These are phyloP conservation scores for Quercus suber DNA, from an alignment of 306 rosid species.

Conservation along the genomic window DNA sequence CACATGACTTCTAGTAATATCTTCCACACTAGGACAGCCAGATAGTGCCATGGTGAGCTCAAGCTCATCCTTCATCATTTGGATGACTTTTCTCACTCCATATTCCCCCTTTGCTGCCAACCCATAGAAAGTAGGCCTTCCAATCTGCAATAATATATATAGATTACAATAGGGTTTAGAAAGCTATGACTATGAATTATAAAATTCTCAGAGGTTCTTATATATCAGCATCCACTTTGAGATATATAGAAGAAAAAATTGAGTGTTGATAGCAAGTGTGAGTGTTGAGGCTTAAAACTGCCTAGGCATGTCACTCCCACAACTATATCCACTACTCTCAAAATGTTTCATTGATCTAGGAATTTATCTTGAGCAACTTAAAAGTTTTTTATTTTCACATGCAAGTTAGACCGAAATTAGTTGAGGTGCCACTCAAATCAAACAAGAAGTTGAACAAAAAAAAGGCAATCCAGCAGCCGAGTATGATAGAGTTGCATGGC, in stretches of 20 bases:
- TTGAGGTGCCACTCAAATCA: not conserved
- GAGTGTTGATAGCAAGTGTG: too few species aligned
- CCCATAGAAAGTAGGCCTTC: constrained; percentile 22
- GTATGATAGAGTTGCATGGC: too few species aligned
- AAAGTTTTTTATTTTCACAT: not conserved
- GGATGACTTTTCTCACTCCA: constrained; percentile 48
- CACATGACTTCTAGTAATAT: constrained; percentile 50
- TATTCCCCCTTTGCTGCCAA: constrained; percentile 51
- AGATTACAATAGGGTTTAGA: not conserved
- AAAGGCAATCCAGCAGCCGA: too few species aligned
- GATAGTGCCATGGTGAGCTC: constrained; percentile 57
- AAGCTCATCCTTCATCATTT: constrained; percentile 54
- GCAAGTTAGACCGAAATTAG: not conserved
- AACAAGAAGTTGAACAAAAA: too few species aligned
- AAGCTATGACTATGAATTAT: too few species aligned
- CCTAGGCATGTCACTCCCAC: too few species aligned
- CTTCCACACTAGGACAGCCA: too few species aligned
- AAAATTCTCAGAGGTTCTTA: not conserved
- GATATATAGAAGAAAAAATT: not conserved
- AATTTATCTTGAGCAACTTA: not conserved
- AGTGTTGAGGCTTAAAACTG: too few species aligned
- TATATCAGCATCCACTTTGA: not conserved
- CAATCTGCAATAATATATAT: not conserved
- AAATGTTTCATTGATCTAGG: not conserved
- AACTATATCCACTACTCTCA: not conserved